Evolutionary conservation across 805 yeast genomes (phyloP).

Genomic region (Metschnikowia amazonensis): DNA sequence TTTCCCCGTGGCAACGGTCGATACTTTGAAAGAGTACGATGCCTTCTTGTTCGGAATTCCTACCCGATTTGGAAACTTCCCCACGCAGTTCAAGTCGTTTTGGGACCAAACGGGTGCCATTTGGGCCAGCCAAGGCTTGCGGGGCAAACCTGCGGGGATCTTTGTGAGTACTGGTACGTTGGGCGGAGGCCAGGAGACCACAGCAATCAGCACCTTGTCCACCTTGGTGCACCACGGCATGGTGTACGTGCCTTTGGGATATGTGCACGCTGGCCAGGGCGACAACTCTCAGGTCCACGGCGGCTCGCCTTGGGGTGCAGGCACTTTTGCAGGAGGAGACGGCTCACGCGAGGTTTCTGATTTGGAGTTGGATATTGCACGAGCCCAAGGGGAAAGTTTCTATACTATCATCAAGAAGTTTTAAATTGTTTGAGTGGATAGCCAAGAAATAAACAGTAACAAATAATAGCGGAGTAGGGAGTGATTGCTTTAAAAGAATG

Average conservation of each 20-base stretch:
- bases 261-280: conserved; percentile 54
- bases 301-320: conserved; percentile 86
- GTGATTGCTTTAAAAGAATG: too few species aligned
- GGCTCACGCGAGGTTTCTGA: conserved; percentile 68
- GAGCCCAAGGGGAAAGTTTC: conserved; percentile 65
- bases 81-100: conserved; percentile 72
- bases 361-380: conserved; percentile 62
- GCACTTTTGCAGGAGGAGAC: conserved; percentile 69
- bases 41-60: conserved; percentile 77
- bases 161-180: conserved; percentile 68
- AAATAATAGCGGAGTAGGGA: too few species aligned
- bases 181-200: conserved; percentile 78
- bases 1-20: conserved; percentile 46
- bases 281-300: conserved; percentile 70
- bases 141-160: conserved; percentile 71
- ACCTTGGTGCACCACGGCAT: conserved; percentile 74
- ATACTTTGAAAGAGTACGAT: conserved; percentile 59
- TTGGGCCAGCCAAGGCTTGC: conserved; percentile 67
- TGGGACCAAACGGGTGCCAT: conserved; percentile 75
- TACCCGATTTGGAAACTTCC: conserved; percentile 71
- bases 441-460: too few species aligned
- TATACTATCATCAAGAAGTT: conserved; percentile 33
- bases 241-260: conserved; percentile 74
- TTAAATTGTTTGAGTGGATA: neutral
- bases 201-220: conserved; percentile 56